phyloP scores from a whole-genome alignment of 768 basidiomycete genomes.

The Lentinus brumalis region DNA sequence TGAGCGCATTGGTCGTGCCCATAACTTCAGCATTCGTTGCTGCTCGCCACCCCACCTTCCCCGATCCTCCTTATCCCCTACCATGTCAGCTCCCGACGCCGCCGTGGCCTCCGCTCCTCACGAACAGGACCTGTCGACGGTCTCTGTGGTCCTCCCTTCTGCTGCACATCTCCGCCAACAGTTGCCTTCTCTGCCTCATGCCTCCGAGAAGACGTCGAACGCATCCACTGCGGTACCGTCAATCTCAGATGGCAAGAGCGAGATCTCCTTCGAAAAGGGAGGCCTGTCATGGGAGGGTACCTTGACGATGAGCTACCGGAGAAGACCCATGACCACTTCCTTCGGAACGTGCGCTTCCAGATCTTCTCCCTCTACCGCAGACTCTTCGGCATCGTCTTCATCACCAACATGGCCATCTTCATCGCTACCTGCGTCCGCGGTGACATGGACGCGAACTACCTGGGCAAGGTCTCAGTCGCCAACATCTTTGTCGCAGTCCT shows the following conservation, averaged over 20 bases:
- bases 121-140: not conserved
- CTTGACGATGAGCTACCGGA: constrained; percentile 49
- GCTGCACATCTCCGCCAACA: not conserved
- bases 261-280: constrained; percentile 24
- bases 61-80: not conserved
- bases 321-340: constrained; percentile 44
- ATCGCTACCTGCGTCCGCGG: constrained; percentile 40
- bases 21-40: constrained; percentile 4
- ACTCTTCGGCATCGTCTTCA: constrained; percentile 52
- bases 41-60: not conserved
- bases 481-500: constrained; percentile 46
- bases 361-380: constrained; percentile 54
- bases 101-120: not conserved
- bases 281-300: constrained; percentile 45
- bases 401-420: constrained; percentile 48
- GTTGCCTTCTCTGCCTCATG: not conserved
- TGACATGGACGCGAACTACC: constrained; percentile 29
- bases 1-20: not conserved
- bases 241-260: constrained; percentile 16
- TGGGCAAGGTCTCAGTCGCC: constrained; percentile 38
- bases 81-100: constrained; percentile 6
- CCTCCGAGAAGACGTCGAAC: constrained; percentile 1
- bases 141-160: constrained; percentile 1
- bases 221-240: constrained; percentile 18
- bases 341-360: constrained; percentile 54